Evolutionary conservation across 129 eudicot species (phyloP).

Genomic region (Logfia minima): DNA sequence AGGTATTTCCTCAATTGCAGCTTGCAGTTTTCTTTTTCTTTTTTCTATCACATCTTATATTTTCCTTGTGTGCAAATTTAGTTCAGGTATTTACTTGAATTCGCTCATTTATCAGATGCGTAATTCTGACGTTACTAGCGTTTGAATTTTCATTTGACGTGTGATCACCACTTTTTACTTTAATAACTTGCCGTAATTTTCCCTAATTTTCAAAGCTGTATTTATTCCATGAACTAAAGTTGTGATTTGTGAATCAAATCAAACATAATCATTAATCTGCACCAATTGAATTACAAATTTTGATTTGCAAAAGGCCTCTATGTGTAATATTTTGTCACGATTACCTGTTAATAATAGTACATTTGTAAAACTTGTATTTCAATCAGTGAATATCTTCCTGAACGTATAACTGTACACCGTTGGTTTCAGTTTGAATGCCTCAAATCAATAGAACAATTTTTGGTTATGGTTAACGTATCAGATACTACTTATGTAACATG

Average conservation of each 20-base stretch:
- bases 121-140: neutral
- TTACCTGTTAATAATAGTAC: too few relatives aligned
- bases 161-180: neutral
- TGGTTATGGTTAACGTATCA: too few relatives aligned
- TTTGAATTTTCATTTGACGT: constrained; percentile 9
- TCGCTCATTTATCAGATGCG: neutral
- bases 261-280: neutral
- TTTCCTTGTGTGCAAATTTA: neutral
- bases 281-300: neutral
- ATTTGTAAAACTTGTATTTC: too few relatives aligned
- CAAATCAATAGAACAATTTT: too few relatives aligned
- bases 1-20: too few relatives aligned
- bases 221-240: neutral
- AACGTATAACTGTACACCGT: too few relatives aligned
- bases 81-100: constrained; percentile 3
- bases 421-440: too few relatives aligned
- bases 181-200: neutral
- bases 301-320: neutral
- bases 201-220: neutral
- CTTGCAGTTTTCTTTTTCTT: neutral
- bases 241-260: neutral
- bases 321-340: too few relatives aligned
- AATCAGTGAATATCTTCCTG: too few relatives aligned
- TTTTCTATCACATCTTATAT: neutral
- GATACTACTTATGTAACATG: neutral